Percentiles rank a stretch among this genome's conserved stretches.
These are phyloP conservation scores for Amanita exitialis DNA, from an alignment of 768 basidiomycete species.

Conservation along the genomic window DNA sequence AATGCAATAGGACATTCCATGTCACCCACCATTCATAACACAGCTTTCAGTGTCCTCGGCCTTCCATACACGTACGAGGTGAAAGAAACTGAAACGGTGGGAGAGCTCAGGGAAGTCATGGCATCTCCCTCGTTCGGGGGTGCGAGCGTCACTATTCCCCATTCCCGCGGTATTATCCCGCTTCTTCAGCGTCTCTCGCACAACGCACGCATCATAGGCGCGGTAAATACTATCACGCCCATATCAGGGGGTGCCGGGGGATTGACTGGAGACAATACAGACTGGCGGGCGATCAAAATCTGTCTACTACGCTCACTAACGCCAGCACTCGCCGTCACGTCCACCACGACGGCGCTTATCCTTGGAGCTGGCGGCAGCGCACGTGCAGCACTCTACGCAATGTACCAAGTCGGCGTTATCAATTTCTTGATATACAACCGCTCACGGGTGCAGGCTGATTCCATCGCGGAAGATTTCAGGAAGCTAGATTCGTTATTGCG, in stretches of 20 bases:
- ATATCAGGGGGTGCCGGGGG: conserved; percentile 22
- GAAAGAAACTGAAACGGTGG: conserved; percentile 43
- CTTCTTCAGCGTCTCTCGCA: conserved; percentile 54
- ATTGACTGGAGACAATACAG: conserved; percentile 72
- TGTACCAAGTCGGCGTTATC: conserved; percentile 48
- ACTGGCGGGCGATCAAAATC: conserved; percentile 67
- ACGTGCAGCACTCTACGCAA: conserved; percentile 68
- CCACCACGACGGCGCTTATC: conserved; percentile 40
- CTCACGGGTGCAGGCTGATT: conserved; percentile 48
- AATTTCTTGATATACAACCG: conserved; percentile 67
- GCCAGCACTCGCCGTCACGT: conserved; percentile 19
- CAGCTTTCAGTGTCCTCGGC: conserved; percentile 53
- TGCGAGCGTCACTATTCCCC: conserved; percentile 77
- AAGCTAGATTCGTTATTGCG: conserved; percentile 31
- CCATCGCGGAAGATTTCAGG: conserved; percentile 45
- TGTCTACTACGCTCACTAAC: conserved; percentile 25
- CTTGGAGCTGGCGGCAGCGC: conserved; percentile 78
- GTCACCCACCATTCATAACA: conserved; percentile 71
- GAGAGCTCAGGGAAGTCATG: conserved; percentile 37
- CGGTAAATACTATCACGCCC: conserved; percentile 68
- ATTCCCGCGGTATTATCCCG: conserved; percentile 64
- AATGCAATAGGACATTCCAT: conserved; percentile 61
- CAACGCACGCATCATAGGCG: conserved; percentile 60
- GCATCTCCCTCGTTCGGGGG: conserved; percentile 54
- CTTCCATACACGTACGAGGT: conserved; percentile 56